Conservation (phyloP, 1,284 basidiomycete species). For the Irpex sp. region DNA sequence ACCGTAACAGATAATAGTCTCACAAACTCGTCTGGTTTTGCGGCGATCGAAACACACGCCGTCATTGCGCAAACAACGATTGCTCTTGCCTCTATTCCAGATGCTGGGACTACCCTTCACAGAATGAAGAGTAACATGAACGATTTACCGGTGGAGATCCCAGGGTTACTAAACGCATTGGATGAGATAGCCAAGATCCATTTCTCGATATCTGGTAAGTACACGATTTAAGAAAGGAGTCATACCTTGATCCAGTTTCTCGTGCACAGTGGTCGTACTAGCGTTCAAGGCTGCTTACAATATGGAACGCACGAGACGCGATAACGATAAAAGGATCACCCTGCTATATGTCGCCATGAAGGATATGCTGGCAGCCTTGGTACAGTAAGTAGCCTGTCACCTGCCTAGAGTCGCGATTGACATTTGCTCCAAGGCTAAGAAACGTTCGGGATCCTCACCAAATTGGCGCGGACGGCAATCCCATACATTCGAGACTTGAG, state of each 20-base stretch:
- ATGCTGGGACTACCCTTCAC: neutral
- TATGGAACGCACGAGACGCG: slow-evolving; percentile 38
- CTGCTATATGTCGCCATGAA: slow-evolving; percentile 22
- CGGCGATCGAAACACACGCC: neutral
- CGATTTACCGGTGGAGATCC: slow-evolving; percentile 10
- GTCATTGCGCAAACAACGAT: neutral
- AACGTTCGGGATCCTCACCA: slow-evolving; percentile 18
- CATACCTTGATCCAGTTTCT: neutral
- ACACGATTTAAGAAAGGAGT: neutral
- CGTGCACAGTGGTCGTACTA: slow-evolving; percentile 34
- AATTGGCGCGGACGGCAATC: slow-evolving; percentile 20
- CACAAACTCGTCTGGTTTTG: neutral
- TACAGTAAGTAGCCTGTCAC: slow-evolving; percentile 30
- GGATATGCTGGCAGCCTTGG: slow-evolving; percentile 38
- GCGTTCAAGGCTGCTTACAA: slow-evolving; percentile 41
- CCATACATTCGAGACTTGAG: slow-evolving; percentile 17
- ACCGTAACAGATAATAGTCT: neutral
- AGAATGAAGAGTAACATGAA: slow-evolving; percentile 10
- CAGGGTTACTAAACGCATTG: slow-evolving; percentile 8
- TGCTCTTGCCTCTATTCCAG: neutral
- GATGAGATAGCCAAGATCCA: slow-evolving; percentile 13
- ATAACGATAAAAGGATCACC: slow-evolving; percentile 41
- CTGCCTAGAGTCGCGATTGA: neutral
- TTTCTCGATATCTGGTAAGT: slow-evolving; percentile 9
- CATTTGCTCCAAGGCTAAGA: slow-evolving; percentile 13